Percentiles rank a stretch among this genome's conserved stretches.
Conservation (phyloP, 805 yeast species). For the Millerozyma acaciae region DNA sequence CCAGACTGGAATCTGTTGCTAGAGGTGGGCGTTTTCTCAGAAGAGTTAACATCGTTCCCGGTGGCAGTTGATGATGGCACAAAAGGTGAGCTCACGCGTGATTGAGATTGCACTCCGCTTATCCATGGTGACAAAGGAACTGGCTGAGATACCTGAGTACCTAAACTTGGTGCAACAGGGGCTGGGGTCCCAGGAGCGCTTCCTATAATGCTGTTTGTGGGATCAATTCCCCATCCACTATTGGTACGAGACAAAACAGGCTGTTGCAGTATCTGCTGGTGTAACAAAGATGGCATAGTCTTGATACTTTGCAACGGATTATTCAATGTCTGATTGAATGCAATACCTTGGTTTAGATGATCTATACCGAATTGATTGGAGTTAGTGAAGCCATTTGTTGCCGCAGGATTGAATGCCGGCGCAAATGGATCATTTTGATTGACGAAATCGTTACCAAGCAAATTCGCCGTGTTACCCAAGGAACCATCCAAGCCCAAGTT, state of each 20-base stretch:
- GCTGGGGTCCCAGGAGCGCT: slow-evolving; percentile 29
- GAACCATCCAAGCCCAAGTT: slow-evolving; percentile 19
- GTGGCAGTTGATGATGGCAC: slow-evolving; percentile 18
- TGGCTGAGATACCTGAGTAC: slow-evolving; percentile 26
- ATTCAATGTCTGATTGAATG: slow-evolving; percentile 9
- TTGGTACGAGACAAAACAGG: slow-evolving; percentile 30
- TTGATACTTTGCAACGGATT: slow-evolving; percentile 12
- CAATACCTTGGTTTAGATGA: slow-evolving; percentile 12
- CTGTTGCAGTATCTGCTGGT: slow-evolving; percentile 27
- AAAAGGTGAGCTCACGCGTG: slow-evolving; percentile 41
- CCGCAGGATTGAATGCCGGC: slow-evolving; percentile 8
- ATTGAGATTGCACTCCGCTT: slow-evolving; percentile 27
- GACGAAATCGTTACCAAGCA: slow-evolving; percentile 23
- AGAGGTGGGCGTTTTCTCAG: too few species aligned
- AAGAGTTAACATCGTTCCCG: too few species aligned
- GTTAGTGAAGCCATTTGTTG: slow-evolving; percentile 8
- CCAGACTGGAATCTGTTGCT: too few species aligned
- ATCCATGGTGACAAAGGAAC: slow-evolving; percentile 43
- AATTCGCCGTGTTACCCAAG: slow-evolving; percentile 13
- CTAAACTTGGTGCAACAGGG: slow-evolving; percentile 17
- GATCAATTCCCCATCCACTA: slow-evolving; percentile 40
- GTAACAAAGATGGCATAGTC: slow-evolving; percentile 32
- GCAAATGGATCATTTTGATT: slow-evolving; percentile 17
- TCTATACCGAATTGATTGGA: slow-evolving; percentile 27
- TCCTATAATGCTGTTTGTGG: slow-evolving; percentile 13